phyloP scores from a whole-genome alignment of 2,329 filamentous ascomycete genomes.

The Raffaelea arxii region DNA sequence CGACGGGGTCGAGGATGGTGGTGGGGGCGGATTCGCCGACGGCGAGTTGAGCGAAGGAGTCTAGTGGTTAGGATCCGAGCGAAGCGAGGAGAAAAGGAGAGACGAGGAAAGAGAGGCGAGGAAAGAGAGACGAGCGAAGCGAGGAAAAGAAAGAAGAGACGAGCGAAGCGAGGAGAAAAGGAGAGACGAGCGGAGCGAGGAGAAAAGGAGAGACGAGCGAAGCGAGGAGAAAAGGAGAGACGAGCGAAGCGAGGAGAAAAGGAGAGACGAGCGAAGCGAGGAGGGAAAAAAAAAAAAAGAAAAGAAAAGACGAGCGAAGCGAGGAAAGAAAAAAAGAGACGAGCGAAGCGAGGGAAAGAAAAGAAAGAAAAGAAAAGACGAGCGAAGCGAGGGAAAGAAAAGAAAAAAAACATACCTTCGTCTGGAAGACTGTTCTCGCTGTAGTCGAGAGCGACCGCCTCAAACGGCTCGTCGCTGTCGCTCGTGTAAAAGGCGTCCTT shows the following conservation, averaged over 20 bases:
- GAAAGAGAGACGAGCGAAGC: constrained; percentile 3
- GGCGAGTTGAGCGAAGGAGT: constrained; percentile 61
- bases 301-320: constrained; percentile 8
- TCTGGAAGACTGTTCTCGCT: constrained; percentile 44
- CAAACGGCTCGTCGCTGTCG: constrained; percentile 80
- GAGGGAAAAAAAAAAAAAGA: neutral
- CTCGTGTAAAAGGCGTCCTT: constrained; percentile 60
- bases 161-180: neutral
- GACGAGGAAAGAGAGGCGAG: constrained; percentile 6
- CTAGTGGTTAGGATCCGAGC: constrained; percentile 32
- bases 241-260: too few relatives aligned
- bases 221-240: constrained; percentile 6
- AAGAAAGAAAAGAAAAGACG: constrained; percentile 8
- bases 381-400: constrained; percentile 1
- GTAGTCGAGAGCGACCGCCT: constrained; percentile 61
- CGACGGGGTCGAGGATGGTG: constrained; percentile 53
- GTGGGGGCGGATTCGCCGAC: constrained; percentile 46
- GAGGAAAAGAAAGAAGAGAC: constrained; percentile 2
- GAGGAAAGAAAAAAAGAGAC: neutral
- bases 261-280: neutral
- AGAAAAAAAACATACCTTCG: constrained; percentile 40
- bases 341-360: constrained; percentile 2
- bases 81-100: constrained; percentile 2
- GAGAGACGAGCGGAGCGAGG: neutral
- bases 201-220: constrained; percentile 9